Percentiles rank a stretch among this genome's conserved stretches.
These are phyloP conservation scores for Trichothecium sympodiale DNA, from an alignment of 2,329 filamentous ascomycete species.

Conservation along the genomic window DNA sequence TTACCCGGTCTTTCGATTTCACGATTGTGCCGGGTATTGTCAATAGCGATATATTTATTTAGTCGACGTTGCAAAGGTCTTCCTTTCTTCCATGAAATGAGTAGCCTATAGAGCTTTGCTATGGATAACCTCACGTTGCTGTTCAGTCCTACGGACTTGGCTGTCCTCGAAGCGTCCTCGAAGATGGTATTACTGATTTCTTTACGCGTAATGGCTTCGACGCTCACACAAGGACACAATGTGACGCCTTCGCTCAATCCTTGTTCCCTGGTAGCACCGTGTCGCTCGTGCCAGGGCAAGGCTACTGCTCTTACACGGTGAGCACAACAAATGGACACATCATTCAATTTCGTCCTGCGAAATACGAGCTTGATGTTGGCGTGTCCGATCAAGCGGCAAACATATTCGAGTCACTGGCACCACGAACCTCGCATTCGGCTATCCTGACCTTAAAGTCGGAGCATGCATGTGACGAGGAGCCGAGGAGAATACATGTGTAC, in stretches of 20 bases:
- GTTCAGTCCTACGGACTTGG: too few species aligned
- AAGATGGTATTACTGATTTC: constrained; percentile 6
- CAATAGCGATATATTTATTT: too few species aligned
- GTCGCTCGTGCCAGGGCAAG: constrained; percentile 27
- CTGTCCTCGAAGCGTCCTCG: too few species aligned
- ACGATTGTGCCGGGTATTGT: too few species aligned
- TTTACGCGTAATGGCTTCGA: constrained; percentile 13
- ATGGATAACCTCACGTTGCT: too few species aligned
- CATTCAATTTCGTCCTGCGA: constrained; percentile 36
- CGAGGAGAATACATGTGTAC: constrained; percentile 24
- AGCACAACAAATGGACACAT: constrained; percentile 24
- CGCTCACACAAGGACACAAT: constrained; percentile 4
- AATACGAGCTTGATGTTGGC: constrained; percentile 27
- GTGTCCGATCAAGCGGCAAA: constrained; percentile 24
- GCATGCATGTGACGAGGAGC: not conserved
- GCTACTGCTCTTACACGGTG: constrained; percentile 42
- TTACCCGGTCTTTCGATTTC: too few species aligned
- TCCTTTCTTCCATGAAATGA: too few species aligned
- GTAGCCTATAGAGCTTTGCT: too few species aligned
- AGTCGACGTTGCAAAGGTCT: too few species aligned
- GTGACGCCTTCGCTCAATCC: constrained; percentile 18
- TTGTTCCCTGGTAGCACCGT: constrained; percentile 19
- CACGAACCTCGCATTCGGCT: constrained; percentile 26
- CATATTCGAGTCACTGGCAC: constrained; percentile 29
- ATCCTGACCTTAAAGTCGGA: constrained; percentile 11